Percentiles rank a stretch among this genome's conserved stretches.
phyloP scores from a whole-genome alignment of 768 basidiomycete genomes.

The Nidula microcarpa region DNA sequence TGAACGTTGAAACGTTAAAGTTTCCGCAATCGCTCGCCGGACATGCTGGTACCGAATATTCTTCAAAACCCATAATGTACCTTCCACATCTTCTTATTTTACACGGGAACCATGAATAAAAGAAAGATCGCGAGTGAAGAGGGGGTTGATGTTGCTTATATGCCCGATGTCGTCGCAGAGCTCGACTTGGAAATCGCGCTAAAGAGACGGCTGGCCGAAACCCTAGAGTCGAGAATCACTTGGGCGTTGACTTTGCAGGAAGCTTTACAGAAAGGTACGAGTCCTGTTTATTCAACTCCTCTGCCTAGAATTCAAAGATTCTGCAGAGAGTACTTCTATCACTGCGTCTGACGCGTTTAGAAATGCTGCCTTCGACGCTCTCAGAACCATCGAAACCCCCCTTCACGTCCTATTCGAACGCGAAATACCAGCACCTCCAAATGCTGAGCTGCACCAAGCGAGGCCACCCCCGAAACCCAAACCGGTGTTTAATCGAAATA shows the following conservation, averaged over 20 bases:
- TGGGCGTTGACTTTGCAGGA: conserved; percentile 45
- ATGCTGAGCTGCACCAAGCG: conserved; percentile 13
- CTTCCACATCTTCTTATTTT: not conserved
- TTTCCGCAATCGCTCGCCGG: no score
- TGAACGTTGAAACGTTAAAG: no score
- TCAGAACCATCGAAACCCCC: conserved; percentile 35
- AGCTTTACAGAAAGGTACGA: conserved; percentile 25
- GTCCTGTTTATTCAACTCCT: not conserved
- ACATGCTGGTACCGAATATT: no score
- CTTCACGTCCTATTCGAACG: conserved; percentile 32
- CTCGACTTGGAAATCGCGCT: conserved; percentile 46
- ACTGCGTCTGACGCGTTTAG: conserved; percentile 25
- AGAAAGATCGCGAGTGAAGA: conserved; percentile 1
- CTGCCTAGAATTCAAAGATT: not conserved
- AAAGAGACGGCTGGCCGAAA: conserved; percentile 34
- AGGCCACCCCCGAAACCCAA: conserved; percentile 22
- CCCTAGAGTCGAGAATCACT: conserved; percentile 40
- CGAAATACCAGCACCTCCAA: conserved; percentile 20
- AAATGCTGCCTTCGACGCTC: conserved; percentile 37
- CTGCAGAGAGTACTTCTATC: conserved; percentile 1
- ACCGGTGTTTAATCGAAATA: conserved; percentile 7
- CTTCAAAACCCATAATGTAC: no score
- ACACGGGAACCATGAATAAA: conserved; percentile 6
- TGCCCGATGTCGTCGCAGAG: conserved; percentile 26
- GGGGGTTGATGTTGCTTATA: not conserved